Evolutionary conservation across 768 basidiomycete genomes (phyloP), one percentile per base, ranked within the genome.

Genomic region (Psilocybe subaeruginosa): DNA sequence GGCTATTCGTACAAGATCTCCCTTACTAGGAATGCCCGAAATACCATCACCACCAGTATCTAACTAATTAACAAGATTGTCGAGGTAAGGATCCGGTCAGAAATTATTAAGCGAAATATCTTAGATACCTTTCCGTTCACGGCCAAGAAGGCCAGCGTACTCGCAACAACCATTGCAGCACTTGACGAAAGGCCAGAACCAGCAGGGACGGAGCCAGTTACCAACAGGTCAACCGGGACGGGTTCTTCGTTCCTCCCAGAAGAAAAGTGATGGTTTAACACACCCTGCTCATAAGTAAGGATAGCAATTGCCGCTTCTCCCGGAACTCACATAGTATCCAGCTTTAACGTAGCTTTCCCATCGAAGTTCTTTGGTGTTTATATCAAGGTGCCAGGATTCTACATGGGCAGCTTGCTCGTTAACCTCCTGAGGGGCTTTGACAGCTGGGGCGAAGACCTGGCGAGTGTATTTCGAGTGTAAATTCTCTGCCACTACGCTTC

Each of bases 301-400:
- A 45, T 19, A 12, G 52, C 27, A 31, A n/a, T 16, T 8, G 12
- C 35, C 14, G 14, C 39, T 50, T 54, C 47, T 23, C n/a, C 8
- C 23, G 17, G 61, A 11, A 78, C 87, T 62, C 60, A 92, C 92
- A 70, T 89, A 90, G 68, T 92, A 93, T 16, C 90, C 91, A 0
- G 91, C 92, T 71, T 94, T 93, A 67, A 95, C 85, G 71, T 93
- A 95, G 69, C 89, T 93, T 69, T 92, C 91, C 93, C 93, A 95
- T 53, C 89, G 77, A 37, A 93, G 74, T 64, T 87, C 82, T 37
- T 81, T 77, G 35, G 82, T 88, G 68, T 89, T 82, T 63, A 93
- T 93, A 52, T 89, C 90, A 12, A 95, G 76, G 64, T 88, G 80
- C 93, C 93, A 94, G 17, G 76, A 72, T 63, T 83, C 80, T 12